Base-by-base conservation (phyloP, 192 early-diverging fungal genomes). In the Entomortierella chlamydospora region DNA sequence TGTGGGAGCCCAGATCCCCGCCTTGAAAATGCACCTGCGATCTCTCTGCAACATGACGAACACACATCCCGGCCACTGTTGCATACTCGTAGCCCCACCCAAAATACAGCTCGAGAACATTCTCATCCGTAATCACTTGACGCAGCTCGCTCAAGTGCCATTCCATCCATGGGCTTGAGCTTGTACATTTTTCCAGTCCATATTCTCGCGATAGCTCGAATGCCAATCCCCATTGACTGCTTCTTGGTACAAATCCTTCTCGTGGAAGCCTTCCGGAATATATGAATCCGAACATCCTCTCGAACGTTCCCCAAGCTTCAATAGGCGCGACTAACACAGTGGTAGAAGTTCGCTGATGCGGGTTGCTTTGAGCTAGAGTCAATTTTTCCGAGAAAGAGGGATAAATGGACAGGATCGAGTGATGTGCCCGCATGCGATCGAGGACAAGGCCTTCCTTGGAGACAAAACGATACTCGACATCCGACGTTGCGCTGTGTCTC, bases 31-130 rank as follows among this genome's bases (percentile, higher is more conserved):
- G 50, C 2, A 59, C 52, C 23, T 65, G 39, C 15, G 52, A 49
- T 13, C 68, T 54, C 17, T 79, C 57, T 13, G 39, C 49, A 23
- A 79, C 60, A 53, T 64, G 39, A 6, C 58, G 30, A 25, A 61
- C 62, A 56, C 76, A 79, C 22, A 70, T 25, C 43, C 42, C 0
- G 1, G 63, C 39, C 10, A 79, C 67, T 1, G n/a, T 6, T 28
- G 31, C 20, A 51, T 66, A 56, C 26, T 39, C 50, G 23, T 42
- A 33, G 1, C 68, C 76, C 76, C 76, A 79, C 18, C 41, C 57
- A 49, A 79, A 79, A 45, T 65, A 79, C 1, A 79, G 26, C 23
- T 79, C 68, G 7, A 79, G 52, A 11, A 79, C 50, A 43, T 70
- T 70, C 3, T 79, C 68, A 13, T 70, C 61, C 18, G 65, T 64